Evolutionary conservation across 2,329 filamentous ascomycete species (phyloP), one percentile per base, ranked within the genome.

Genomic region (Gnomoniopsis sp.): DNA sequence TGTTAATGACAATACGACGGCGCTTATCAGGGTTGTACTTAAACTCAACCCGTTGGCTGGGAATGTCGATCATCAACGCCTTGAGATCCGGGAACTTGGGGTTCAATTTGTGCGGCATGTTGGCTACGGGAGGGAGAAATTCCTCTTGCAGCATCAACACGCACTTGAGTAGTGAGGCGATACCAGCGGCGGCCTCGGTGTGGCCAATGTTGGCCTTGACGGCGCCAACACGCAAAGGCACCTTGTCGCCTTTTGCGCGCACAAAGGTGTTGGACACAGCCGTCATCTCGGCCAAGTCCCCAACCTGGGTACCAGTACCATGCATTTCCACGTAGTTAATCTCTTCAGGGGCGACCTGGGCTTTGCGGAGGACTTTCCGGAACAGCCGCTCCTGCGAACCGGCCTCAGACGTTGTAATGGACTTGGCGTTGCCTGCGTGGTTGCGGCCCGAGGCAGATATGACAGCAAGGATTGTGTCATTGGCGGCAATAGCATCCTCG

Each of bases 171-270:
- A 88, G 69, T 26, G 74, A 77, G 36, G 75, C 81, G 48, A 76
- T 74, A 30, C 83, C 83, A 1, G 83, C 80, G 6, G 80, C 81
- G 3, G 80, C 78, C 63, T 85, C 80, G 34, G 78, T 75, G 65
- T 86, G 82, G 0, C 83, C 83, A 8, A 87, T 71, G 50, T 85
- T 86, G 7, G 81, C 75, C 61, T 87, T 87, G 1, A 81, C 77
- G 1, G 83, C 76, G 3, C 85, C 85, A 0, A 87, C 70, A 60
- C 79, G 77, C 2, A 88, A 71, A 0, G 81, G 78, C 12, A 49
- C 48, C 30, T 46, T 57, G 14, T 48, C 55, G 26, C 47, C 50
- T 43, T 57, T 60, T 8, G 50, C 54, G 1, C 58, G 58, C 47
- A 17, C 33, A 19, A 60, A 58, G 6, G 52, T 53, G 38, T 55